Percentiles rank a stretch among this genome's conserved stretches.
phyloP scores from a whole-genome alignment of 306 rosid species.

The Citrullus colocynthis region DNA sequence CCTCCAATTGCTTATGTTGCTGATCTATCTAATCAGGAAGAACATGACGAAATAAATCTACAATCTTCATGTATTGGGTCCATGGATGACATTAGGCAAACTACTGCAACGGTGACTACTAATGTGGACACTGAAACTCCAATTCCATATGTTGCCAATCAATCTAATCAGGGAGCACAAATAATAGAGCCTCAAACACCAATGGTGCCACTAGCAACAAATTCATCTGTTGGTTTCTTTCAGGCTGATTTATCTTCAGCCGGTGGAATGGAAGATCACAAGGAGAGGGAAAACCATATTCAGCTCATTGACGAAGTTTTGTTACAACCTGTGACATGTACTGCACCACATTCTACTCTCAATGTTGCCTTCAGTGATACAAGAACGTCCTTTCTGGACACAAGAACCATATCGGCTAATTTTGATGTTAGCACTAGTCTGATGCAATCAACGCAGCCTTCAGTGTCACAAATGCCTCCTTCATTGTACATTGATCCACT shows the following conservation, averaged over 20 bases:
- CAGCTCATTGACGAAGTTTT: conserved; percentile 9
- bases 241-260: conserved; percentile 6
- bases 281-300: conserved; percentile 6
- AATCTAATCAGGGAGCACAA: conserved; percentile 11
- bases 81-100: conserved; percentile 14
- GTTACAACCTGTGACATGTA: conserved; percentile 9
- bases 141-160: conserved; percentile 4
- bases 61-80: conserved; percentile 3
- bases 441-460: conserved; percentile 23
- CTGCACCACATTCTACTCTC: conserved; percentile 8
- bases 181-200: conserved; percentile 20
- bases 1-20: background rate
- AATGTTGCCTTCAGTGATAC: conserved; percentile 12
- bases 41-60: conserved; percentile 11
- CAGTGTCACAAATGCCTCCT: conserved; percentile 16
- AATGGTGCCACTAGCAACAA: conserved; percentile 17
- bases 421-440: conserved; percentile 28
- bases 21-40: conserved; percentile 13
- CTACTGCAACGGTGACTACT: conserved; percentile 13
- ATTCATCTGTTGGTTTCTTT: conserved; percentile 15
- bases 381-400: conserved; percentile 14
- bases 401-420: conserved; percentile 22
- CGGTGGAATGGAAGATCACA: conserved; percentile 16
- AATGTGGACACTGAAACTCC: conserved; percentile 9
- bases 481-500: conserved; percentile 38